Base-by-base conservation (phyloP, 192 early-diverging fungal genomes). In the Backusella australiensis region DNA sequence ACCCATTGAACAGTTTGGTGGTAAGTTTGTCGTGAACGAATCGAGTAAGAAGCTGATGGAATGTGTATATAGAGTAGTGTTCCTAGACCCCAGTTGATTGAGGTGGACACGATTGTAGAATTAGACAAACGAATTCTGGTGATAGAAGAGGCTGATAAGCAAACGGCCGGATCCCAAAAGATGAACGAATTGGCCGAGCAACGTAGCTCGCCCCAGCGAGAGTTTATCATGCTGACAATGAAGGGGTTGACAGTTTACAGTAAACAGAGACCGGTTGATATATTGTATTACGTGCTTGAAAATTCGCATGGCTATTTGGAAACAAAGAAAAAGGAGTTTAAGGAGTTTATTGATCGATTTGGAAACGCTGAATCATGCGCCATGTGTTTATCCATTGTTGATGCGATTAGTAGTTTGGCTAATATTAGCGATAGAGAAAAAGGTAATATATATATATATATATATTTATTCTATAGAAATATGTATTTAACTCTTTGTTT, bases 221-320 rank as follows among this genome's bases (percentile, higher is more conserved):
- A 86, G 26, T 95, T 93, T 75, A 83, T 92, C 0, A 84, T 96
- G 14, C 77, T 97, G 52, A 93, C 94, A 6, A 93, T 94, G 77
- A 84, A 86, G 7, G 94, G 94, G 15, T 77, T 92, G 36, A 85
- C 74, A 4, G 77, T 91, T 4, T 84, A 92, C 44, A 82, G 83
- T 34, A 92, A 95, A 83, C 89, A 91, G 49, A 81, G 94, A 41
- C 95, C 94, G n/a, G 86, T 95, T 5, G 95, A 96, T 73, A 82
- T 90, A 67, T 79, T 96, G 3, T 81, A 86, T 36, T 75, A 89
- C 66, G 63, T 97, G n/a, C 71, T 96, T 21, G 63, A 82, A 3
- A 81, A 87, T 49, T 81, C 83, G 0, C 66, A 83, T 17, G 70
- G 81, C 4, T 71, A 42, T 32, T 14, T 73, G 2, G 29, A 56